phyloP scores from a whole-genome alignment of 495 filamentous ascomycete genomes.

The Pseudoneurospora amorphoporcata region DNA sequence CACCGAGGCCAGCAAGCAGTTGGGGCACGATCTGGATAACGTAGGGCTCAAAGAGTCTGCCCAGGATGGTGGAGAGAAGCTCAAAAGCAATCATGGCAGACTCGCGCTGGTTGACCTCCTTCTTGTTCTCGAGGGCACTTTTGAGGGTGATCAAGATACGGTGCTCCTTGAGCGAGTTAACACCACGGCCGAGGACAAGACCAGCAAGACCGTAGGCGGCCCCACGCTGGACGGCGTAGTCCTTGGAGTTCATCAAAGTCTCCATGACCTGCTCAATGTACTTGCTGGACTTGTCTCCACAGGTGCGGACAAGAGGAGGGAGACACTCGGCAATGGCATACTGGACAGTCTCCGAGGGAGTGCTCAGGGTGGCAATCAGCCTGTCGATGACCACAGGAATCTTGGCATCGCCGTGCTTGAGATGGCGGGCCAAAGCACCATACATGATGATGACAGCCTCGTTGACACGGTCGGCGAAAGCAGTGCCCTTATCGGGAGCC shows the following conservation, averaged over 20 bases:
- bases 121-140: slow-evolving; percentile 79
- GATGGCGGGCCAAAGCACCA: slow-evolving; percentile 80
- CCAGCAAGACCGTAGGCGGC: slow-evolving; percentile 93
- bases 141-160: slow-evolving; percentile 73
- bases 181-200: slow-evolving; percentile 73
- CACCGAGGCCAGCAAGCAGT: slow-evolving; percentile 79
- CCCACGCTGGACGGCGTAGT: slow-evolving; percentile 81
- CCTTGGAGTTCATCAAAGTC: slow-evolving; percentile 69
- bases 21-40: slow-evolving; percentile 92
- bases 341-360: slow-evolving; percentile 94
- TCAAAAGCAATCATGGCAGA: slow-evolving; percentile 86
- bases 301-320: slow-evolving; percentile 76
- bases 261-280: slow-evolving; percentile 77
- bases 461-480: slow-evolving; percentile 75
- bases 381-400: slow-evolving; percentile 76
- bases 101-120: slow-evolving; percentile 77
- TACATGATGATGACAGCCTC: slow-evolving; percentile 97
- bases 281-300: slow-evolving; percentile 58
- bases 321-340: slow-evolving; percentile 91
- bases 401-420: slow-evolving; percentile 71
- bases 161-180: slow-evolving; percentile 73
- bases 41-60: slow-evolving; percentile 86
- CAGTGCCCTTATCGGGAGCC: slow-evolving; percentile 65
- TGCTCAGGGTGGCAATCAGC: slow-evolving; percentile 75
- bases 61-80: slow-evolving; percentile 74